phyloP scores from a whole-genome alignment of 1,284 basidiomycete species.

The Phellinidium pouzarii region DNA sequence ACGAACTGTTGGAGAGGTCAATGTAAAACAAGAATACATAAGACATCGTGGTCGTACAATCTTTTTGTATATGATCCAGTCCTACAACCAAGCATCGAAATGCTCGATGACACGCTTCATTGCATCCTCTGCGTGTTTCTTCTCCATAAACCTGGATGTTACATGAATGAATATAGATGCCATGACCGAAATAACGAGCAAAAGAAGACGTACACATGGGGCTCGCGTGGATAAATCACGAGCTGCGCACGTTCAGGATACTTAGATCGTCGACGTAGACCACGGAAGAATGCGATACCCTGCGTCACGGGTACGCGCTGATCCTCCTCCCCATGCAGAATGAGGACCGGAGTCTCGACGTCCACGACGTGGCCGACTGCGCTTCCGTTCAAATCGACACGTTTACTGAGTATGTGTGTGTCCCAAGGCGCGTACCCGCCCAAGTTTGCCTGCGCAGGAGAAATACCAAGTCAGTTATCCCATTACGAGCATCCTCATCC shows the following conservation, averaged over 20 bases:
- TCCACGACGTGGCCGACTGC: conserved; percentile 18
- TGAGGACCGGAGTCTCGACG: conserved; percentile 20
- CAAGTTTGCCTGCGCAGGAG: conserved; percentile 8
- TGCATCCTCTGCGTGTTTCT: conserved; percentile 21
- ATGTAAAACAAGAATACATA: background rate
- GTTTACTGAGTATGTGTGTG: conserved; percentile 1
- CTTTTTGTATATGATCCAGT: background rate
- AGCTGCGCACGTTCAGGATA: conserved; percentile 19
- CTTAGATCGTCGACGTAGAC: conserved; percentile 17
- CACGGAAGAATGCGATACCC: conserved; percentile 19
- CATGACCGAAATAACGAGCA: background rate
- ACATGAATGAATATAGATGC: background rate
- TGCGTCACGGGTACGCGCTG: conserved; percentile 19
- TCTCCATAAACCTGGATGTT: conserved; percentile 17
- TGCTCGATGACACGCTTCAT: conserved; percentile 20
- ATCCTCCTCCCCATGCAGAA: conserved; percentile 21
- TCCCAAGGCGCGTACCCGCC: conserved; percentile 19
- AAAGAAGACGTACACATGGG: conserved; percentile 16
- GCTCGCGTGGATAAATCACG: conserved; percentile 21
- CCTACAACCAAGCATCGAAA: conserved; percentile 19
- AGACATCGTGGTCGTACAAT: background rate
- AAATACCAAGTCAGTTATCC: background rate
- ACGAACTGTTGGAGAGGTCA: background rate
- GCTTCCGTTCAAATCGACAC: conserved; percentile 9
- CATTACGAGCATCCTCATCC: background rate